These are phyloP conservation scores for Candida manassasensis DNA, from an alignment of 805 yeast genomes.

Conservation along the genomic window DNA sequence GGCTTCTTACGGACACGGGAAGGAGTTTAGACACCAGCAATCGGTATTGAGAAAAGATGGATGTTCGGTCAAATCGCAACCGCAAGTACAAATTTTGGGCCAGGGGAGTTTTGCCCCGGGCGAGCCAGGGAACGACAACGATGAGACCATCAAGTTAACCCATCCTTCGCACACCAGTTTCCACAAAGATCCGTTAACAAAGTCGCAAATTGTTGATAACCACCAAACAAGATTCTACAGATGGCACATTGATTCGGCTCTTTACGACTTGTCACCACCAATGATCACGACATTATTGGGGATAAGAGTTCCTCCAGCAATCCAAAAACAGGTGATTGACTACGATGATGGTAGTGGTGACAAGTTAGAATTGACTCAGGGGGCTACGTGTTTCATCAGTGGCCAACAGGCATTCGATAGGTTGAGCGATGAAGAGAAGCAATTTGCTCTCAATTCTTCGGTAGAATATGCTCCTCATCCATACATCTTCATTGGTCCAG, in stretches of 20 bases:
- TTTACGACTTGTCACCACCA: constrained; percentile 83
- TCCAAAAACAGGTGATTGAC: constrained; percentile 57
- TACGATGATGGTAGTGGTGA: constrained; percentile 59
- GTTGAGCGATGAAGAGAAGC: constrained; percentile 64
- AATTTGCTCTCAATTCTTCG: constrained; percentile 69
- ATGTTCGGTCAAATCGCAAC: constrained; percentile 70
- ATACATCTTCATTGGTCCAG: constrained; percentile 75
- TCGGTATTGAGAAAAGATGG: constrained; percentile 79
- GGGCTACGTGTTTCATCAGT: constrained; percentile 85
- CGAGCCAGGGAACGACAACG: constrained; percentile 55
- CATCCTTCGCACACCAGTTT: constrained; percentile 84
- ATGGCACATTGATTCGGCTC: constrained; percentile 92
- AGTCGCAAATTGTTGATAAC: constrained; percentile 54
- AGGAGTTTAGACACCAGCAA: constrained; percentile 49
- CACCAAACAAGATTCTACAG: constrained; percentile 79
- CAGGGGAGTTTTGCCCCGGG: constrained; percentile 63
- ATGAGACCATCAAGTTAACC: constrained; percentile 56
- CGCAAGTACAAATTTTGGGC: constrained; percentile 88
- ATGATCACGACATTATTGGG: constrained; percentile 81
- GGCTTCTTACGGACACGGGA: constrained; percentile 80
- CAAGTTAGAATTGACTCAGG: constrained; percentile 63
- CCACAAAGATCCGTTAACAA: constrained; percentile 63
- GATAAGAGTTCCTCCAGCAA: constrained; percentile 67
- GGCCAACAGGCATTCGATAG: constrained; percentile 75
- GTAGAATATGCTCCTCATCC: constrained; percentile 93